Base-by-base conservation (phyloP, 345 rosid species). In the Gossypium herbaceum region DNA sequence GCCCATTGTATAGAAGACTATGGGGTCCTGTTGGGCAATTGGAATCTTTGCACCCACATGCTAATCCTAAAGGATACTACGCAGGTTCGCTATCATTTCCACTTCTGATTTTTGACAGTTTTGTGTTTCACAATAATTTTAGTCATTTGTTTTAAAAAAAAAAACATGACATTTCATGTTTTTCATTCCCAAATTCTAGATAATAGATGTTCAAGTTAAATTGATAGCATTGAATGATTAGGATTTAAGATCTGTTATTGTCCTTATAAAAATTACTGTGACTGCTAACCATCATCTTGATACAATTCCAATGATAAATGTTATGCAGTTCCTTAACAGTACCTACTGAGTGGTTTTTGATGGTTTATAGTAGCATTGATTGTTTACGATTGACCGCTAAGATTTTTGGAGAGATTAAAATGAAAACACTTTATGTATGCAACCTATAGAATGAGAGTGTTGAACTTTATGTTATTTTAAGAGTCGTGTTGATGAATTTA, bases 11-110 rank as follows among this genome's bases (percentile, higher is more conserved):
- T 68, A 87, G 92, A 84, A 88, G 97, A 81, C 80, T 93, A 39
- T 95, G 98, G 99, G 93, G 96, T 77, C 93, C 91, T 16, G 93
- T 89, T 3, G 84, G 88, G 84, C 85, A 71, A 74, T 83, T 95
- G 52, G 96, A 95, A 71, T 75, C 85, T 64, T 76, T 95, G 73
- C 92, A 91, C 74, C 98, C 99, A 1, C 87, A 89, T 85, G 89
- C 94, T 68, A 93, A 86, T 82, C 97, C 94, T 4, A 93, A 98
- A 90, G 90, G 86, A 73, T 69, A 82, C 68, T 88, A 91, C 75
- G 79, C 94, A 71, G 98, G 99, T 95, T 80, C 70, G 79, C 44
- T 81, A 68, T 76, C 62, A 12, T 65, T 41, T 13, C 10, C 16
- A 69, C 6, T 25, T 45, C 54, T 51, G 61, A 34, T 47, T n/a